A percentile compares a stretch with the other conserved stretches of the same genome.
These are phyloP conservation scores for Excoecaria cochinchinensis DNA, from an alignment of 345 rosid species.

Conservation along the genomic window DNA sequence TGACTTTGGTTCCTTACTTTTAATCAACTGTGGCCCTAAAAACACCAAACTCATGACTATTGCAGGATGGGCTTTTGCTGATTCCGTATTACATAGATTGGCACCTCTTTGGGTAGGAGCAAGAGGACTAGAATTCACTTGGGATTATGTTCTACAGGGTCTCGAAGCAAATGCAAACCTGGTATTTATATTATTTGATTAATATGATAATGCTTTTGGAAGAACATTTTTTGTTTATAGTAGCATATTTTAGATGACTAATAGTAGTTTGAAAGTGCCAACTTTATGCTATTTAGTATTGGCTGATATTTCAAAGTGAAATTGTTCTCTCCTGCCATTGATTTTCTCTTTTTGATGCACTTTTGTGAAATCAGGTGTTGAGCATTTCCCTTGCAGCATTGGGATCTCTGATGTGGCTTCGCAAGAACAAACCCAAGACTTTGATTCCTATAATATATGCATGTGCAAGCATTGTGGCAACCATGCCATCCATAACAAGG, in stretches of 20 bases:
- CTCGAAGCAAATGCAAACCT: slow-evolving; percentile 96
- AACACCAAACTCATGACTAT: background rate
- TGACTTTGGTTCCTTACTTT: background rate
- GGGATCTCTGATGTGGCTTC: slow-evolving; percentile 97
- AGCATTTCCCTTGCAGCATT: slow-evolving; percentile 89
- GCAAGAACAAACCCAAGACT: slow-evolving; percentile 90
- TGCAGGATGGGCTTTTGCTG: slow-evolving; percentile 98
- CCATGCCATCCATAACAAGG: slow-evolving; percentile 96
- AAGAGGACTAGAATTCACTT: slow-evolving; percentile 89
- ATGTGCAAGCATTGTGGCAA: slow-evolving; percentile 84
- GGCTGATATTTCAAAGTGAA: background rate
- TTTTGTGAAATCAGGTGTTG: slow-evolving; percentile 56
- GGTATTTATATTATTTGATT: slow-evolving; percentile 39
- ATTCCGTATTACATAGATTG: slow-evolving; percentile 86
- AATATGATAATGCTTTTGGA: background rate
- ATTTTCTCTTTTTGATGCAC: background rate
- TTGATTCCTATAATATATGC: slow-evolving; percentile 82
- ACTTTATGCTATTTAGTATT: background rate
- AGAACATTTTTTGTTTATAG: background rate
- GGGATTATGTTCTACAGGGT: slow-evolving; percentile 91
- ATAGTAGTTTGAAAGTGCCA: background rate
- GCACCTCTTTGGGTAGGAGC: slow-evolving; percentile 99
- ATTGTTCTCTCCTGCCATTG: background rate
- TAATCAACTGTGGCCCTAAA: background rate
- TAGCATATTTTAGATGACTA: background rate